A percentile compares a stretch with the other conserved stretches of the same genome.
These are phyloP conservation scores for Rhytidiadelphus loreus DNA, from an alignment of 225 moss, liverwort and hornwort genomes.

Conservation along the genomic window DNA sequence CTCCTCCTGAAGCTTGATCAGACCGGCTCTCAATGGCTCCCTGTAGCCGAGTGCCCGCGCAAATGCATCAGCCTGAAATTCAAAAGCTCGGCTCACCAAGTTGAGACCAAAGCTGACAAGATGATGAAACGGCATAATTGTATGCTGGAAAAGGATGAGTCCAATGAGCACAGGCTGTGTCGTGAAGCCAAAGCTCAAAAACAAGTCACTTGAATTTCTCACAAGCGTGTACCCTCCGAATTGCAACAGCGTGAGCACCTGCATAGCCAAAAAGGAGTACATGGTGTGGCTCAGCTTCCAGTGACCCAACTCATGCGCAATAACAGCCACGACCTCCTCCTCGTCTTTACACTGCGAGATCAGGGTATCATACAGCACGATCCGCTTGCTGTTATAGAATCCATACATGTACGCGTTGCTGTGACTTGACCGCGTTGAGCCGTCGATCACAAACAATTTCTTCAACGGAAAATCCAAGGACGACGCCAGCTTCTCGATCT, in stretches of 20 bases:
- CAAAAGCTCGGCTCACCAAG: conserved; percentile 94
- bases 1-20: conserved; percentile 98
- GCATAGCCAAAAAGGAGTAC: conserved; percentile 97
- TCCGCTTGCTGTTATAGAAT: conserved; percentile 98
- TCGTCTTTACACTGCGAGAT: conserved; percentile 89
- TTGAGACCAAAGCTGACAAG: conserved; percentile 91
- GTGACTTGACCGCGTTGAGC: conserved; percentile 85
- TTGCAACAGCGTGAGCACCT: conserved; percentile 87
- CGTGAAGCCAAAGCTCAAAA: conserved; percentile 83
- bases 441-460: conserved; percentile 94
- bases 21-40: conserved; percentile 65
- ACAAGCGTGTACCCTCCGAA: conserved; percentile 94
- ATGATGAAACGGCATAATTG: conserved; percentile 60
- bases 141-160: conserved; percentile 76
- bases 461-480: conserved; percentile 81
- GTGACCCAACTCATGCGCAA: conserved; percentile 96
- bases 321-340: conserved; percentile 96
- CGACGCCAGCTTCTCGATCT: conserved; percentile 88
- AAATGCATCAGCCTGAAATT: conserved; percentile 98
- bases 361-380: conserved; percentile 92
- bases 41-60: conserved; percentile 64
- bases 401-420: conserved; percentile 99
- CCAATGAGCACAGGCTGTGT: conserved; percentile 89
- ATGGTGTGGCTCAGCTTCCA: conserved; percentile 98
- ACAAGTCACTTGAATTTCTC: conserved; percentile 70